Evolutionary conservation across 768 basidiomycete genomes (phyloP).

Genomic region (Clitopilus passeckerianus): DNA sequence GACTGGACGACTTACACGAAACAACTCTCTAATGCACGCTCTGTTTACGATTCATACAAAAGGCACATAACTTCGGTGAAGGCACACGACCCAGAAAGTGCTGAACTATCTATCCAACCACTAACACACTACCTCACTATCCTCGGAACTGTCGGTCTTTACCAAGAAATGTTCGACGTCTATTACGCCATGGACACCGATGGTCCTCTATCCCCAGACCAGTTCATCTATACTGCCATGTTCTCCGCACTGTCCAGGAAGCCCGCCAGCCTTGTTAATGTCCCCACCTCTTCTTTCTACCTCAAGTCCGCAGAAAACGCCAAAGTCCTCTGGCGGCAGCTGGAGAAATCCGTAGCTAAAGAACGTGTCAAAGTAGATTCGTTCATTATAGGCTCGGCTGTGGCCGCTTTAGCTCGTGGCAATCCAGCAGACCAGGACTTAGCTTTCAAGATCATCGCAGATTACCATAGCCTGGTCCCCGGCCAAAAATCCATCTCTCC

Average conservation of each 20-base stretch:
- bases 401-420: constrained; percentile 55
- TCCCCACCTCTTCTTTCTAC: constrained; percentile 15
- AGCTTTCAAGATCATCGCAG: constrained; percentile 57
- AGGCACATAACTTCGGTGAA: constrained; percentile 46
- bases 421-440: constrained; percentile 55
- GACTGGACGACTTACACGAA: constrained; percentile 55
- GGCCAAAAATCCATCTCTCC: constrained; percentile 36
- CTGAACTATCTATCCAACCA: constrained; percentile 46
- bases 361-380: constrained; percentile 47
- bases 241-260: constrained; percentile 43
- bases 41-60: constrained; percentile 54
- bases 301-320: constrained; percentile 58
- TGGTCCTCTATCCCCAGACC: constrained; percentile 58
- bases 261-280: constrained; percentile 17
- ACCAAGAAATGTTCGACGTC: constrained; percentile 71
- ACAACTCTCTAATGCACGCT: constrained; percentile 58
- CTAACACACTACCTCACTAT: constrained; percentile 62
- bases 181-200: constrained; percentile 63
- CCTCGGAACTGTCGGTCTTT: constrained; percentile 52
- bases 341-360: constrained; percentile 47
- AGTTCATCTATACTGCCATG: constrained; percentile 60
- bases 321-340: constrained; percentile 65
- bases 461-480: constrained; percentile 53
- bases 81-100: constrained; percentile 37
- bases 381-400: constrained; percentile 42